Evolutionary conservation across 768 basidiomycete species (phyloP).

Genomic region (Psilocybe cyanescens): DNA sequence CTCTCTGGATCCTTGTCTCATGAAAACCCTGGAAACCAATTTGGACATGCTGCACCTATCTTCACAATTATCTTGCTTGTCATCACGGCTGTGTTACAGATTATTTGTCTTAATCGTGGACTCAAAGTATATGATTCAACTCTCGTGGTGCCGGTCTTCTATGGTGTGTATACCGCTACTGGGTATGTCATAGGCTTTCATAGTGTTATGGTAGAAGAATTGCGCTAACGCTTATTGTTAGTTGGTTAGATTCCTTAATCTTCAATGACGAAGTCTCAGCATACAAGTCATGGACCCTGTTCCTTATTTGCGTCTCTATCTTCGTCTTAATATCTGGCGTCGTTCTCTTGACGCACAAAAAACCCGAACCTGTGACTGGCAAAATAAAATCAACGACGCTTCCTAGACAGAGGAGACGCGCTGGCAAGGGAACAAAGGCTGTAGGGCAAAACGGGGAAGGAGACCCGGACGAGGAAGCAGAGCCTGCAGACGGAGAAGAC

Average conservation of each 20-base stretch:
- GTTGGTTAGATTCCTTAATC: constrained; percentile 57
- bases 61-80: constrained; percentile 72
- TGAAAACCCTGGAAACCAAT: constrained; percentile 84
- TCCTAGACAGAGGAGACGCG: constrained; percentile 26
- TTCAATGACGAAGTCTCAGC: constrained; percentile 87
- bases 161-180: constrained; percentile 86
- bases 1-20: constrained; percentile 78
- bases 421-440: constrained; percentile 21
- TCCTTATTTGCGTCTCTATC: constrained; percentile 88
- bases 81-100: constrained; percentile 85
- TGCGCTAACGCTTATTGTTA: constrained; percentile 21
- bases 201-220: not conserved
- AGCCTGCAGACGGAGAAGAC: constrained; percentile 42
- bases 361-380: constrained; percentile 60
- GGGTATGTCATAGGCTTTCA: constrained; percentile 49
- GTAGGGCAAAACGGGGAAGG: constrained; percentile 20
- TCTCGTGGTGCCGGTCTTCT: constrained; percentile 92
- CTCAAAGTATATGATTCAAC: constrained; percentile 91
- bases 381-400: constrained; percentile 36
- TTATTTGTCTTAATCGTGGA: constrained; percentile 89
- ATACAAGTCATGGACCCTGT: constrained; percentile 88
- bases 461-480: constrained; percentile 41
- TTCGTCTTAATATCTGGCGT: constrained; percentile 88
- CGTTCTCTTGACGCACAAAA: constrained; percentile 92
- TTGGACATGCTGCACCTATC: constrained; percentile 80